Evolutionary conservation across 306 rosid species (phyloP).

Genomic region (Sicyos baderoa): DNA sequence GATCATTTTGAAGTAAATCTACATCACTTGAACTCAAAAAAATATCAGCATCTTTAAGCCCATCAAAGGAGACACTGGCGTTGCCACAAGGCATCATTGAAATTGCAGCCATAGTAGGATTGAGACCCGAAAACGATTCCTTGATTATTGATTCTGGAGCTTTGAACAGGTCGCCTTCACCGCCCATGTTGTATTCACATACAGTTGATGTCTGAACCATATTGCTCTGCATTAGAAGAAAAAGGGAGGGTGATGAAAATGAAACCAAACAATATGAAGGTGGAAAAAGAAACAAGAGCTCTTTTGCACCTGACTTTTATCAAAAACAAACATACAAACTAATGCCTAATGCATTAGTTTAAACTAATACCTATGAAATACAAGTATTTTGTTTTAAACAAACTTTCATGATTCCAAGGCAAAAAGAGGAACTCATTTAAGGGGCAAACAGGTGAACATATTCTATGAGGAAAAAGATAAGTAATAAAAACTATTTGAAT

Average conservation of each 20-base stretch:
- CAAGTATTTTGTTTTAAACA: neutral
- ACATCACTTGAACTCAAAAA: neutral
- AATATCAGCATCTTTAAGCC: slow-evolving; percentile 54
- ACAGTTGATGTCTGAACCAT: slow-evolving; percentile 46
- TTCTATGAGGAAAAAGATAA: slow-evolving; percentile 1
- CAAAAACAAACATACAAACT: neutral
- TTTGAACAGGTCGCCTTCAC: slow-evolving; percentile 88
- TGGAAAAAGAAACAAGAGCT: slow-evolving; percentile 3
- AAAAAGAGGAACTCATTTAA: neutral
- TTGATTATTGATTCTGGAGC: slow-evolving; percentile 81
- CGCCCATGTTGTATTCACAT: slow-evolving; percentile 76
- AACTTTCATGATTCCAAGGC: slow-evolving; percentile 5
- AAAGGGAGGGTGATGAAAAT: neutral
- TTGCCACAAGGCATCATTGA: slow-evolving; percentile 74
- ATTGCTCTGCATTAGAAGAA: slow-evolving; percentile 43
- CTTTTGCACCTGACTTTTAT: neutral
- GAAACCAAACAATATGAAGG: neutral
- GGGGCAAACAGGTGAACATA: slow-evolving; percentile 9
- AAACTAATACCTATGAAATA: neutral
- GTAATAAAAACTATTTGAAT: slow-evolving; percentile 8
- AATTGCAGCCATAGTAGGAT: slow-evolving; percentile 62
- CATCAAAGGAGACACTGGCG: slow-evolving; percentile 48
- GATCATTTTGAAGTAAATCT: slow-evolving; percentile 71
- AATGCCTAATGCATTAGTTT: neutral
- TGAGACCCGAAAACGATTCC: slow-evolving; percentile 45